Evolutionary conservation across 768 basidiomycete species (phyloP).

Genomic region (Thelephora ganbajun): DNA sequence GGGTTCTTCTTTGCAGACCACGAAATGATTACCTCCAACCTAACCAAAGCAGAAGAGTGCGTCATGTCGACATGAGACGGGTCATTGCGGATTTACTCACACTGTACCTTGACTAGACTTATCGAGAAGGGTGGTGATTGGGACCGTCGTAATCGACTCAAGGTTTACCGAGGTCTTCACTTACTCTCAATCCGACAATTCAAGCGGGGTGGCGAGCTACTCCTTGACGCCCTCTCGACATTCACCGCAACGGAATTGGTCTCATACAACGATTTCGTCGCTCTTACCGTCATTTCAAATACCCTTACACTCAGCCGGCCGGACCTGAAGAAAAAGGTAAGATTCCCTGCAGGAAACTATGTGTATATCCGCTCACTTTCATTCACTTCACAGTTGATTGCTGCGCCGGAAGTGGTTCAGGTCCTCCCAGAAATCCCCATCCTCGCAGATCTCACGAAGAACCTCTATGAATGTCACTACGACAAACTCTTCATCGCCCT

Average conservation of each 20-base stretch:
- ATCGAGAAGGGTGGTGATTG: constrained; percentile 96
- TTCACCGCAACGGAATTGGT: constrained; percentile 90
- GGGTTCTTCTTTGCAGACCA: constrained; percentile 85
- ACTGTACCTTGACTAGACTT: constrained; percentile 31
- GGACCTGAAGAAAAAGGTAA: constrained; percentile 85
- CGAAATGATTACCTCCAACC: constrained; percentile 50
- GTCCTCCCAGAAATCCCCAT: constrained; percentile 72
- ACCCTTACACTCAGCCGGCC: constrained; percentile 65
- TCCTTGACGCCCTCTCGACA: constrained; percentile 85
- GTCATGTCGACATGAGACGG: constrained; percentile 14
- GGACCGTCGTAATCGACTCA: constrained; percentile 92
- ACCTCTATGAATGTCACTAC: constrained; percentile 87
- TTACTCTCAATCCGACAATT: constrained; percentile 84
- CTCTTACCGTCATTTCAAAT: constrained; percentile 69
- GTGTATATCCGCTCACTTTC: background rate
- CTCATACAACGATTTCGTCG: constrained; percentile 81
- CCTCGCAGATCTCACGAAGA: constrained; percentile 73
- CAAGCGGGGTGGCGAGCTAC: constrained; percentile 68
- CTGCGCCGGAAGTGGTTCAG: constrained; percentile 77
- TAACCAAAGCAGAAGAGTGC: constrained; percentile 72
- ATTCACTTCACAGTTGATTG: constrained; percentile 44
- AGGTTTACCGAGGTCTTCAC: constrained; percentile 87
- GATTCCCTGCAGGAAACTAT: background rate
- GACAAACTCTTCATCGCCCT: constrained; percentile 87
- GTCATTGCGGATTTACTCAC: background rate